Base-by-base conservation (phyloP, 169 alveolate genomes). In the Cryptosporidium canis region DNA sequence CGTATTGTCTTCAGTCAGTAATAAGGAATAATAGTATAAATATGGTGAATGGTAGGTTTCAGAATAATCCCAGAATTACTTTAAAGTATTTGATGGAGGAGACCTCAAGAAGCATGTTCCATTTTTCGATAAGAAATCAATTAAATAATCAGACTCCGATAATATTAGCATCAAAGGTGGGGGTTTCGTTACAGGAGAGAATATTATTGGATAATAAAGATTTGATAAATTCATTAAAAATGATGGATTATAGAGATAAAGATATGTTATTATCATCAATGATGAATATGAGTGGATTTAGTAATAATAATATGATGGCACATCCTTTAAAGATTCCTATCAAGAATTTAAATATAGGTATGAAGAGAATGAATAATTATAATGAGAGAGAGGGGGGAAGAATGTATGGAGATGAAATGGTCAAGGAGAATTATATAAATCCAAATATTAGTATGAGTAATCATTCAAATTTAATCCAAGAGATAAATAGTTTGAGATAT, bases 1-100 rank as follows among this genome's bases (percentile, higher is more conserved):
- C 87, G 24, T 77, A 77, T 43, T 56, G 66, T 39, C n/a, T 77
- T 35, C 87, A 58, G 18, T 37, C 71, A 11, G n/a, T 77, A 27
- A 58, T 77, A 14, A 77, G 61, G 24, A 31, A 55, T 21, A 18
- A 39, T 77, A 24, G 55, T 16, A 27, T 61, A 41, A 9, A 14
- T 63, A 56, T 14, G 14, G 66, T 8, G 2, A 29, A 12, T 18
- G 31, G n/a, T 29, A 14, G 53, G 31, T 16, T 6, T 51, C 41
- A 77, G 37, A 12, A 12, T 3, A 51, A 29, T 29, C 66, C 66
- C n/a, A 70, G 53, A 24, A 47, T 70, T 41, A 70, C 66, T 55
- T 39, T 70, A 47, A 55, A 70, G 39, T 70, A 12, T 70, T 37
- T 77, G 27, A 39, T 77, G 16, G 61, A 77, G 27, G 77, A 58